Percentiles rank a stretch among this genome's conserved stretches.
Conservation (phyloP, 768 basidiomycete genomes). For the Russula emetica region DNA sequence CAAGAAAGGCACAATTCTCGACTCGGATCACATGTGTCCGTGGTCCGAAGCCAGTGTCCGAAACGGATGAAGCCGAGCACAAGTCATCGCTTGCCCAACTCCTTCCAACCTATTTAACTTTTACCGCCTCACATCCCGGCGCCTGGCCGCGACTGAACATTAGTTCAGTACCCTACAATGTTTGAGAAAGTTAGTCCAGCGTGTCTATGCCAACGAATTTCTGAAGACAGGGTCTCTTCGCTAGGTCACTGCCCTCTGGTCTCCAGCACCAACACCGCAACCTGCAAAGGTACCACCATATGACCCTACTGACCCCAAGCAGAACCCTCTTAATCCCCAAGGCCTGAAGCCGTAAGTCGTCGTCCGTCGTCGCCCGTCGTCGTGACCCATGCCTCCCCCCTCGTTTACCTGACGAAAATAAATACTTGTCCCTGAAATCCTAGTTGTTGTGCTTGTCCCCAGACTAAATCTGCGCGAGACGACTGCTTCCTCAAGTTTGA, state of each 20-base stretch:
- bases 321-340: constrained; percentile 88
- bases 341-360: constrained; percentile 90
- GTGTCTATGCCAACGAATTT: neutral
- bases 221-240: no score
- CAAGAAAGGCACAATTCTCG: neutral
- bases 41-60: no score
- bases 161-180: constrained; percentile 5
- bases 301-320: constrained; percentile 70
- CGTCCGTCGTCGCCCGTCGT: no score
- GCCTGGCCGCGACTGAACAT: neutral
- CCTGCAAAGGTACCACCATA: constrained; percentile 37
- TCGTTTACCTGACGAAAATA: neutral
- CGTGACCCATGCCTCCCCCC: neutral
- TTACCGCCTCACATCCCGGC: no score
- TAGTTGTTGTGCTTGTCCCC: constrained; percentile 95
- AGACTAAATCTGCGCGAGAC: constrained; percentile 89
- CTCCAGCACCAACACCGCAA: constrained; percentile 36
- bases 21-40: no score
- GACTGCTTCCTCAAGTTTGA: constrained; percentile 86
- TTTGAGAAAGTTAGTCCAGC: constrained; percentile 14
- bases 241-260: constrained; percentile 41
- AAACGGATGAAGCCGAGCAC: no score
- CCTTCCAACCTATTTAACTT: no score
- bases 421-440: neutral
- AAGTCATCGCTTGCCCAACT: no score